Evolutionary conservation across 768 basidiomycete genomes (phyloP), one percentile per base, ranked within the genome.

Genomic region (Phanerochaete sordida): DNA sequence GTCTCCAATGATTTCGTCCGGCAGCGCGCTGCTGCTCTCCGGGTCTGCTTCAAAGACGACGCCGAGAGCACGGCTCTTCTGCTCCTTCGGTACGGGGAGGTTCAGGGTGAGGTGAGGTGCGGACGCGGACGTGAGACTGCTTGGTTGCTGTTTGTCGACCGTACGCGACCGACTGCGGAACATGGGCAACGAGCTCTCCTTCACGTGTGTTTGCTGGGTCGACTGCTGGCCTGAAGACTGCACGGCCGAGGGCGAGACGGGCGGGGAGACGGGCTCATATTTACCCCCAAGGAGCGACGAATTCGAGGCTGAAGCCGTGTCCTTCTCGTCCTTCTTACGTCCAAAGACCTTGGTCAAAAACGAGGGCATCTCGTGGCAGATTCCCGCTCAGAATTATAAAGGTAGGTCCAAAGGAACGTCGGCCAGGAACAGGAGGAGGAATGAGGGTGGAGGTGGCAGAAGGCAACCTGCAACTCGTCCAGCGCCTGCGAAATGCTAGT

Each of bases 261-360:
- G 58, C 1, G 84, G 82, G 4, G 84, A 84, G 21, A 90, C 79
- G 8, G 84, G 83, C 70, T 90, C 89, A 67, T 88, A 91, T 70
- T 85, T 88, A 58, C 88, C 90, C 57, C 87, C 89, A 2, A 91
- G 79, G 54, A 89, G 74, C 15, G 83, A 77, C 23, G 72, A 68
- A 56, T 77, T 76, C 48, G 39, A 19, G 39, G 39, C 19, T 16
- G 68, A 67, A 39, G 75, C 73, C n/a, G 70, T 66, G 31, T 79
- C 76, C 66, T 79, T 80, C 46, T 81, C 83, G 65, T 86, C 86
- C 74, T 81, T 88, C 75, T 84, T 90, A 74, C 88, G 83, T 74
- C 85, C 85, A 67, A 90, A 86, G 66, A 91, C 85, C 70, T 88
- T 91, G 73, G 86, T 84, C 68, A 91, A 73, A 77, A 91, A 89